Evolutionary conservation across 257 asterid species (phyloP), one percentile per base, ranked within the genome.

Genomic region (Gentiana dahurica): DNA sequence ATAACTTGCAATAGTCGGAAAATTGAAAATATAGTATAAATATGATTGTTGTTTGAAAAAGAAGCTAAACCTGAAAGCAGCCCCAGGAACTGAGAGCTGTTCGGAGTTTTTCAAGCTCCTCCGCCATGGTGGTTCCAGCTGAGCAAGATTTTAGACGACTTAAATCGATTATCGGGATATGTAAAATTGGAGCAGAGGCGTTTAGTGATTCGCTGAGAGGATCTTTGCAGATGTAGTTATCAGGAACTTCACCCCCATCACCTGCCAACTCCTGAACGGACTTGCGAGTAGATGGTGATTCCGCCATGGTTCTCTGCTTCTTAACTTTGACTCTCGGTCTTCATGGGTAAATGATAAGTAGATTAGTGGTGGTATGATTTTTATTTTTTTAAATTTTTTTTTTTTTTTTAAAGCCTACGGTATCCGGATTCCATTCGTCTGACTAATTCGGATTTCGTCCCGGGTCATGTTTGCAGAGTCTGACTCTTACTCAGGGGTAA

Each of bases 61-160:
- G 35, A 48, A 51, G 54, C 11, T 3, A 36, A 58, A 84, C 89
- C 94, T 84, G 94, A 68, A 84, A 75, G 74, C 78, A 83, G 45
- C 94, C 83, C 76, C 84, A 77, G 9, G 81, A 61, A 46, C 55
- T 48, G 68, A 84, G 82, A 58, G 90, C 81, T 12, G 79, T 65
- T 2, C 63, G 80, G 67, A 84, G 85, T 35, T 71, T 73, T 34
- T 58, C 66, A 38, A 83, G 83, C 66, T 80, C 76, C 6, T 54
- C 66, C 43, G 60, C 67, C 5, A 41, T 8, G 51, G 69, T 50
- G 8, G 9, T 41, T 41, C 1, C 46, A 11, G 61, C 50, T 11
- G 68, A 55, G 9, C 65, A 51, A 36, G 79, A 36, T 10, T 65
- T 51, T 67, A 81, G 57, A 3, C n/a, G 62, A 45, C 49, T 36